A percentile compares a stretch with the other conserved stretches of the same genome.
Evolutionary conservation across 345 rosid genomes (phyloP).

Genomic region (Passiflora organensis): DNA sequence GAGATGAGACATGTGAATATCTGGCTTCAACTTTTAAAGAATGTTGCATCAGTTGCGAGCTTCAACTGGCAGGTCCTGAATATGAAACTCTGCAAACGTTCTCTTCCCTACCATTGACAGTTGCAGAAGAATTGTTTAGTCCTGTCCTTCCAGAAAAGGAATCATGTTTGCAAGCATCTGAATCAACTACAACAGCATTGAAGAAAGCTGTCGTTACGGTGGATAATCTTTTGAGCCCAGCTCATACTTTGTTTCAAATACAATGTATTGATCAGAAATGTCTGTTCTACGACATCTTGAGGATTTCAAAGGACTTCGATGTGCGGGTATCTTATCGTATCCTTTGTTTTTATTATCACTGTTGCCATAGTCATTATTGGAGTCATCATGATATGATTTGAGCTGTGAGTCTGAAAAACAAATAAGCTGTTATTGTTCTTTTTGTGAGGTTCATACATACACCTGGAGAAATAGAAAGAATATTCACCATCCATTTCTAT

Average conservation of each 20-base stretch:
- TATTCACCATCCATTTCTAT: no score
- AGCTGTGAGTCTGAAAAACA: no score
- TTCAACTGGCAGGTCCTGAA: constrained; percentile 28
- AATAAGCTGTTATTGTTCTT: no score
- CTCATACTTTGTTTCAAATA: constrained; percentile 29
- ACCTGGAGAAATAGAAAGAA: no score
- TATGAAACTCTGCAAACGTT: constrained; percentile 17
- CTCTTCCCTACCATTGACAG: constrained; percentile 17
- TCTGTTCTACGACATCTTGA: constrained; percentile 28
- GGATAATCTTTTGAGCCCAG: constrained; percentile 29
- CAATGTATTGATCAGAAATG: constrained; percentile 30
- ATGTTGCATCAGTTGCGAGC: constrained; percentile 25
- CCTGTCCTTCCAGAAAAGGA: constrained; percentile 7
- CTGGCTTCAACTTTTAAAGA: constrained; percentile 14
- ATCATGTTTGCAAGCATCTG: neutral
- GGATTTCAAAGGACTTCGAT: constrained; percentile 26
- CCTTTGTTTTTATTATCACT: neutral
- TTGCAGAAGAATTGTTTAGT: constrained; percentile 28
- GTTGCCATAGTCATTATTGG: no score
- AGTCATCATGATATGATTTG: no score
- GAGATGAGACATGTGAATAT: constrained; percentile 17
- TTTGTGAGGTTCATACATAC: no score
- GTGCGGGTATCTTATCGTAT: constrained; percentile 11
- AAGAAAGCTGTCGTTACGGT: constrained; percentile 16
- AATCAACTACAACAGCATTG: neutral